Evolutionary conservation across 1,284 basidiomycete genomes (phyloP), one percentile per base, ranked within the genome.

Genomic region (Boletellus deceptivus): DNA sequence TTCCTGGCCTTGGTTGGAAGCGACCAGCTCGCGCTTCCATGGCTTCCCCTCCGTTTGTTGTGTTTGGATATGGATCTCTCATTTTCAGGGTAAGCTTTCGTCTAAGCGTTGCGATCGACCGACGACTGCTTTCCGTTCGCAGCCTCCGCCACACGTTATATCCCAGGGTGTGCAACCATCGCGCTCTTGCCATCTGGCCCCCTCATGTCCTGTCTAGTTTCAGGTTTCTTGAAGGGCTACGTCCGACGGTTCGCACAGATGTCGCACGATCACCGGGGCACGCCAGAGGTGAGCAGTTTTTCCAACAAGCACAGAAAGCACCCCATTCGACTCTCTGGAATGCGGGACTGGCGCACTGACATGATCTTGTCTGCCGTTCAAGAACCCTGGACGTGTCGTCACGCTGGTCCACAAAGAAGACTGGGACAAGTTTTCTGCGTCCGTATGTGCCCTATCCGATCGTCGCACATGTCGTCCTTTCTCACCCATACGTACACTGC

Each of bases 251-350:
- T 95, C 62, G 89, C 92, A 0, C 91, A 94, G 69, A 79, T 80
- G 65, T 93, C 89, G 46, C 89, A 90, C 69, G 92, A 95, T 60
- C 92, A 95, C 69, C 78, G 89, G 20, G 90, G 89, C 17, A 91
- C 89, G 2, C 84, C 83, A 3, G 83, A 90, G 75, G 89, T 88
- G 47, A 42, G 67, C 42, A 7, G n/a, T 20, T 10, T 13, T 10
- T 13, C 9, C 9, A 10, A 3, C 9, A 8, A 11, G 27, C 3
- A 29, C 9, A 29, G 3, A 22, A 22, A 22, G 5, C 2, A 5
- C 22, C 4, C 11, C 34, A 2, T n/a, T 13, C 34, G 6, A 35
- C 13, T 35, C 11, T 35, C 34, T 35, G 34, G 27, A 29, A 20
- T 43, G 11, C n/a, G 11, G 27, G 22, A 7, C n/a, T 11, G 27